These are phyloP conservation scores for Aspergillus neoniger DNA, from an alignment of 2,329 filamentous ascomycete genomes.

Conservation along the genomic window DNA sequence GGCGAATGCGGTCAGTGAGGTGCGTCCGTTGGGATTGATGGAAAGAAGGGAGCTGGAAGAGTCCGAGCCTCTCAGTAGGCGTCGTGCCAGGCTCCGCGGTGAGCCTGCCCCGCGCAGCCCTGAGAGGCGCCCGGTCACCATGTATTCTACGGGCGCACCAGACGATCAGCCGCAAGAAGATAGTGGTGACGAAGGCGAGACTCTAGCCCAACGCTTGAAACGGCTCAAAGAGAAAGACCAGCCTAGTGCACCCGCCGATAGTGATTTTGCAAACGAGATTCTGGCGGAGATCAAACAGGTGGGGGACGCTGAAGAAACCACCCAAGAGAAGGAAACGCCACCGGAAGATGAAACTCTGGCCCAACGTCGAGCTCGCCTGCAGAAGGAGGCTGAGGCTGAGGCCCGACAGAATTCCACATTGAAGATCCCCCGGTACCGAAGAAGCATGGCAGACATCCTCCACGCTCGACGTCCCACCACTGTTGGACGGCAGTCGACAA, in stretches of 20 bases:
- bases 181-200: conserved; percentile 46
- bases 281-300: conserved; percentile 43
- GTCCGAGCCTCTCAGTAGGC: conserved; percentile 80
- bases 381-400: conserved; percentile 40
- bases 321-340: conserved; percentile 21
- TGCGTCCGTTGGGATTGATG: conserved; percentile 49
- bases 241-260: conserved; percentile 32
- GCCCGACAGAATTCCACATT: conserved; percentile 24
- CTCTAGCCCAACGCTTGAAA: conserved; percentile 47
- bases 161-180: conserved; percentile 29
- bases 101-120: conserved; percentile 41
- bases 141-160: conserved; percentile 34
- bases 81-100: conserved; percentile 73
- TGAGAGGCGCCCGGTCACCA: conserved; percentile 36
- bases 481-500: conserved; percentile 29
- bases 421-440: conserved; percentile 37
- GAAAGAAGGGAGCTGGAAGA: conserved; percentile 83
- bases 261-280: conserved; percentile 48
- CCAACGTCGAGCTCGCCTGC: conserved; percentile 48
- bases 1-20: conserved; percentile 32
- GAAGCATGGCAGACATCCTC: conserved; percentile 54
- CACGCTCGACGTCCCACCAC: conserved; percentile 53
- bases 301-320: conserved; percentile 26
- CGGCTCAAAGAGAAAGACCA: conserved; percentile 38
- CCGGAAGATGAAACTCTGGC: conserved; percentile 50